Percentiles rank a stretch among this genome's conserved stretches.
Conservation (phyloP, 2,329 filamentous ascomycete genomes). For the Trichoderma endophyticum region DNA sequence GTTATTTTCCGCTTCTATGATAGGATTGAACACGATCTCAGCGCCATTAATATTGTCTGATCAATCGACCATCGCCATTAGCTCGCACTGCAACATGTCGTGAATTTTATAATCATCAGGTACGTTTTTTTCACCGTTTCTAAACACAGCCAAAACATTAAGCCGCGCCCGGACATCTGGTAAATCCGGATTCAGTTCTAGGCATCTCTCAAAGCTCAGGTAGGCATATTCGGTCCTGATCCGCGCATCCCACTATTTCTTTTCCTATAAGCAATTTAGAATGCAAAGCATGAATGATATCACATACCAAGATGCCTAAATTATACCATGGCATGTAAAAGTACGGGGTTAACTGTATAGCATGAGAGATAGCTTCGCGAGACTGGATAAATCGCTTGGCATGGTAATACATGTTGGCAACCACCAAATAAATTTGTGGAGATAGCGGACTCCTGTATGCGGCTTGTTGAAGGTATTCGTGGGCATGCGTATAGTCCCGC, state of each 20-base stretch:
- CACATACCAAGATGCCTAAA: too few species aligned
- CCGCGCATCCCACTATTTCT: not conserved
- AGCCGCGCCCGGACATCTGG: not conserved
- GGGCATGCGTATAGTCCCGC: too few species aligned
- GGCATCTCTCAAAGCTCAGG: not conserved
- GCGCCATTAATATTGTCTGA: not conserved
- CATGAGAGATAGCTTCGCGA: too few species aligned
- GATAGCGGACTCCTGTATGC: fast-evolving
- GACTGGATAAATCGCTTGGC: too few species aligned
- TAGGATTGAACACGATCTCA: not conserved
- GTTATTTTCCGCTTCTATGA: not conserved
- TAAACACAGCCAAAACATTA: not conserved
- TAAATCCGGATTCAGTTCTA: not conserved
- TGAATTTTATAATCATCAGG: not conserved
- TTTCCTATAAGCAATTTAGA: not conserved
- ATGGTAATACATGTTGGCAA: too few species aligned
- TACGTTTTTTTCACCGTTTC: not conserved
- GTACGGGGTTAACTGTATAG: too few species aligned
- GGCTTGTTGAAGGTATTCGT: too few species aligned
- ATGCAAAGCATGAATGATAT: not conserved
- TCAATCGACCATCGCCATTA: not conserved
- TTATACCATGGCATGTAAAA: too few species aligned
- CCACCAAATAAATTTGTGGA: too few species aligned
- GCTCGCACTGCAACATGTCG: fast-evolving
- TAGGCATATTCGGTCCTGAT: not conserved